Conservation (phyloP, 1,139 yeast genomes). For the Saccharomyces hybrid region DNA sequence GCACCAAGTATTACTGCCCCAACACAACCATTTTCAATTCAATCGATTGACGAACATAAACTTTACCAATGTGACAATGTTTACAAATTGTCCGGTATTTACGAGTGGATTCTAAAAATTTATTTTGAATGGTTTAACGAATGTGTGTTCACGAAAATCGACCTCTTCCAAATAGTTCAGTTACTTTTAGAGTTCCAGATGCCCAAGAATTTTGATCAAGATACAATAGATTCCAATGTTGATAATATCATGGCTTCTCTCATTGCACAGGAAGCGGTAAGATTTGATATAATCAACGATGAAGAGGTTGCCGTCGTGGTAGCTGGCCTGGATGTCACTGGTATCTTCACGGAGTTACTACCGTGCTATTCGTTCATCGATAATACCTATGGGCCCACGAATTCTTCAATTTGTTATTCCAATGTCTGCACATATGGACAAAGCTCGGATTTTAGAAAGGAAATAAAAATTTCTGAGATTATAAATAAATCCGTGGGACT, state of each 20-base stretch:
- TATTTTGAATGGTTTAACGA: slow-evolving; percentile 37
- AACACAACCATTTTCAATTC: slow-evolving; percentile 48
- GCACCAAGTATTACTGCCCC: slow-evolving; percentile 49
- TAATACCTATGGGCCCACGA: slow-evolving; percentile 13
- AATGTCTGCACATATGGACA: slow-evolving; percentile 29
- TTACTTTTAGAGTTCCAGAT: slow-evolving; percentile 38
- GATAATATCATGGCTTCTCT: slow-evolving; percentile 46
- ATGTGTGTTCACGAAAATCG: slow-evolving; percentile 40
- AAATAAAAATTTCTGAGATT: slow-evolving; percentile 30
- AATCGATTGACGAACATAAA: slow-evolving; percentile 43
- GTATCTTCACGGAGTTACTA: slow-evolving; percentile 41
- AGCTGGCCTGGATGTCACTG: slow-evolving; percentile 33
- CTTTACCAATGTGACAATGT: slow-evolving; percentile 45
- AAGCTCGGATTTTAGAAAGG: slow-evolving; percentile 26
- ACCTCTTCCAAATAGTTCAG: slow-evolving; percentile 51
- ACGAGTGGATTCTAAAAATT: slow-evolving; percentile 40
- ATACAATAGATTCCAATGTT: slow-evolving; percentile 31
- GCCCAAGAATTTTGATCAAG: slow-evolving; percentile 30
- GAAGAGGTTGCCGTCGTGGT: slow-evolving; percentile 28
- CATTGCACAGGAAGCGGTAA: slow-evolving; percentile 40
- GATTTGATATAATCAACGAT: slow-evolving; percentile 27
- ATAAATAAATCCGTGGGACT: slow-evolving; percentile 37
- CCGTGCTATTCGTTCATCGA: slow-evolving; percentile 30
- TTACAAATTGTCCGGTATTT: slow-evolving; percentile 44
- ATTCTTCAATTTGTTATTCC: slow-evolving; percentile 14